Conservation (phyloP, 2,329 filamentous ascomycete genomes). For the Periconia digitata region DNA sequence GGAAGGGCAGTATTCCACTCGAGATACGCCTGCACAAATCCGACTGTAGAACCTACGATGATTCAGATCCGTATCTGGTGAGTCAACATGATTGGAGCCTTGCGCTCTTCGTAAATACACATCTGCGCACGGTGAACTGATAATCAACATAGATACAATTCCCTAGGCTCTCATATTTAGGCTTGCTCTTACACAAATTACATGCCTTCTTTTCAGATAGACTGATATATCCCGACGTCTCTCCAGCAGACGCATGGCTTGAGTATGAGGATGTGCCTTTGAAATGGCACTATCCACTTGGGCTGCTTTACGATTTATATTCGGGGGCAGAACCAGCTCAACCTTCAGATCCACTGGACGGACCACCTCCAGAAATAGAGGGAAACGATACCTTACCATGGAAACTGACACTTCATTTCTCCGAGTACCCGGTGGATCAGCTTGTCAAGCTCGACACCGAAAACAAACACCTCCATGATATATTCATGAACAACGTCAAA, state of each 20-base stretch:
- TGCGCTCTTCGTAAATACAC: slow-evolving; percentile 1
- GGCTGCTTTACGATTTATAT: slow-evolving; percentile 70
- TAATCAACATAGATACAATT: slow-evolving; percentile 54
- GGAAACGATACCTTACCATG: slow-evolving; percentile 54
- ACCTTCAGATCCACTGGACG: slow-evolving; percentile 16
- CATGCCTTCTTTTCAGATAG: slow-evolving; percentile 62
- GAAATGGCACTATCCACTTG: slow-evolving; percentile 72
- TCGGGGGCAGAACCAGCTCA: slow-evolving; percentile 56
- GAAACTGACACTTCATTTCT: slow-evolving; percentile 64
- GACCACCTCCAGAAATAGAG: slow-evolving; percentile 19
- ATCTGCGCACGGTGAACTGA: neutral
- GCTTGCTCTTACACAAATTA: slow-evolving; percentile 63
- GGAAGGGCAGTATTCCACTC: slow-evolving; percentile 61
- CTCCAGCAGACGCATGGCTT: slow-evolving; percentile 61
- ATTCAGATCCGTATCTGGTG: slow-evolving; percentile 63
- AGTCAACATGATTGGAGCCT: slow-evolving; percentile 11
- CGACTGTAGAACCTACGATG: slow-evolving; percentile 63
- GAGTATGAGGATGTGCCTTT: slow-evolving; percentile 68
- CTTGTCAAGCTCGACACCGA: slow-evolving; percentile 59
- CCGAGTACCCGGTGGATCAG: slow-evolving; percentile 59
- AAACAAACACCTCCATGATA: slow-evolving; percentile 61
- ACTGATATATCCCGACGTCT: slow-evolving; percentile 60
- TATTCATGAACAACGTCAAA: slow-evolving; percentile 70
- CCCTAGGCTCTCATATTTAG: slow-evolving; percentile 69
- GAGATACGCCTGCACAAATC: slow-evolving; percentile 60